Base-by-base conservation (phyloP, 108 stramenopile species). In the Conticribra guillardii region DNA sequence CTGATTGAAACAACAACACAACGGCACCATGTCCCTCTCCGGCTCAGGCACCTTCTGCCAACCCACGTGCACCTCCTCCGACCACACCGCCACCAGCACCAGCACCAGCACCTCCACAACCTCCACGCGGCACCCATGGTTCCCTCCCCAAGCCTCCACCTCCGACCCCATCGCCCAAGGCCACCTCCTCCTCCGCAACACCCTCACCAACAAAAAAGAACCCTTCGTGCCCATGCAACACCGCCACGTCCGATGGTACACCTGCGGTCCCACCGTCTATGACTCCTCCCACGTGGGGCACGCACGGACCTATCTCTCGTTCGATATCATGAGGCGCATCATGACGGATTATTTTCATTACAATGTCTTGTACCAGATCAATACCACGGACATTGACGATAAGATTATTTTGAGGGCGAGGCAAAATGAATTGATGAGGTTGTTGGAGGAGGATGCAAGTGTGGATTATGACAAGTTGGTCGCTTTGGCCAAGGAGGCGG, bases 221-320 rank as follows among this genome's bases (percentile, higher is more conserved):
- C 80, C 83, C 9, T 90, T 90, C 80, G 74, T 90, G 11, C 89
- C 89, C 15, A 74, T 74, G 57, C 47, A 69, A 2, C 41, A 50
- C 11, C 68, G 84, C 28, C 58, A 65, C 51, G 85, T 90, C 14
- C 74, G 68, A n/a, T 83, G 82, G 82, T 82, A 96, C 83, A 94
- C 85, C 64, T 99, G 99, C 71, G 99, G 99, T 9, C 99, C 99
- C 0, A 99, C 99, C 23, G 99, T 99, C 7, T 99, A 99, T 67
- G 99, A 89, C 67, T 78, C 84, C 22, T 79, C 89, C 56, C 99
- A 99, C 71, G 91, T 99, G 84, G 99, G 99, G 0, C 99, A 99
- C 69, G 99, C 99, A 0, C 80, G 99, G 26, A 97, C 99, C 1
- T 99, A 99, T 83, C 81, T 99, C 11, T 76, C 83, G 15, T 97